These are phyloP conservation scores for Penicillium verhagenii DNA, from an alignment of 495 filamentous ascomycete genomes.

Conservation along the genomic window DNA sequence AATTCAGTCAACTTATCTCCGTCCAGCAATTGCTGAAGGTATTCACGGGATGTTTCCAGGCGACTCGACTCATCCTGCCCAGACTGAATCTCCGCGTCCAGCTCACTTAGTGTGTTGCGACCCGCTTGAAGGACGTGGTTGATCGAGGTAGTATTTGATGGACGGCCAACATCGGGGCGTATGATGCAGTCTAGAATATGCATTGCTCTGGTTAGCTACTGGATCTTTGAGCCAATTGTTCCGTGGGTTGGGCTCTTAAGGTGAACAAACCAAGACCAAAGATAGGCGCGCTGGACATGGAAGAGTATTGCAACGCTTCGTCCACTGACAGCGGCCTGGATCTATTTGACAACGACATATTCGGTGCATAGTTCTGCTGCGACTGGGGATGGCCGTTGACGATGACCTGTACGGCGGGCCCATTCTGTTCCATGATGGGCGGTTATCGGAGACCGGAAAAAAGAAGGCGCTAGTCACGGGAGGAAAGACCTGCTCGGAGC, in stretches of 20 bases:
- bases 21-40: conserved; percentile 68
- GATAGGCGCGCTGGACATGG: conserved; percentile 83
- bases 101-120: conserved; percentile 39
- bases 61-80: conserved; percentile 40
- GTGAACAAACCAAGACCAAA: conserved; percentile 72
- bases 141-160: conserved; percentile 43
- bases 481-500: conserved; percentile 48
- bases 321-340: conserved; percentile 61
- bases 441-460: conserved; percentile 23
- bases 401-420: conserved; percentile 46
- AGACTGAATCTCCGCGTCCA: conserved; percentile 40
- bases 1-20: conserved; percentile 68
- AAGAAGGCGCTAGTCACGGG: conserved; percentile 41
- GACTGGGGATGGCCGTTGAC: conserved; percentile 40
- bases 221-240: not conserved
- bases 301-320: conserved; percentile 88
- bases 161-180: conserved; percentile 42
- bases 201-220: conserved; percentile 16
- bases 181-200: conserved; percentile 36
- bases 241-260: conserved; percentile 1
- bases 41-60: conserved; percentile 52
- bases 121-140: conserved; percentile 47
- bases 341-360: conserved; percentile 29
- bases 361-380: conserved; percentile 25
- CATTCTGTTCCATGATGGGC: conserved; percentile 42